Conservation (phyloP, 768 basidiomycete species). For the Russula griseocarnosa region DNA sequence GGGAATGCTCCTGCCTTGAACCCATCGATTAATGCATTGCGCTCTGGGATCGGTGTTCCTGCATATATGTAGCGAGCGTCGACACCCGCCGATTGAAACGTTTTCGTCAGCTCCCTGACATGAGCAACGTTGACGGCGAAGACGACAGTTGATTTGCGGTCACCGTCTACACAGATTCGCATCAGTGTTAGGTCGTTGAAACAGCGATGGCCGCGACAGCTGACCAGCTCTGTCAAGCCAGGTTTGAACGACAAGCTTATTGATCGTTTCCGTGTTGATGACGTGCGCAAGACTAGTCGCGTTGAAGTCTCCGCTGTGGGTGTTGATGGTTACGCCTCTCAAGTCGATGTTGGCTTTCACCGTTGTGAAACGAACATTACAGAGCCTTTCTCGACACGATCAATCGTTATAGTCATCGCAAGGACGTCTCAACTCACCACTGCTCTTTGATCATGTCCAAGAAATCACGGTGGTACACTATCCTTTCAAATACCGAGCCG, state of each 20-base stretch:
- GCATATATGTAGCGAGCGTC: conserved; percentile 82
- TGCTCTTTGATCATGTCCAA: conserved; percentile 89
- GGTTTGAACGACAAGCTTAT: conserved; percentile 70
- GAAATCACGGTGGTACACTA: conserved; percentile 91
- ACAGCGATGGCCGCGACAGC: background rate
- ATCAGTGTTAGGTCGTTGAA: conserved; percentile 11
- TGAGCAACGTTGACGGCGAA: conserved; percentile 87
- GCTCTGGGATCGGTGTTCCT: conserved; percentile 58
- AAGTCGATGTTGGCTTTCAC: conserved; percentile 74
- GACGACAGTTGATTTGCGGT: conserved; percentile 83
- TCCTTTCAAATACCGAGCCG: conserved; percentile 81
- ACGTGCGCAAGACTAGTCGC: conserved; percentile 72
- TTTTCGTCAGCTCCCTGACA: conserved; percentile 65
- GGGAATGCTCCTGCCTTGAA: conserved; percentile 77
- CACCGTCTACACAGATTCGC: conserved; percentile 36
- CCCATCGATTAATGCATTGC: conserved; percentile 55
- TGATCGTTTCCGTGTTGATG: conserved; percentile 76
- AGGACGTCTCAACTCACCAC: conserved; percentile 49
- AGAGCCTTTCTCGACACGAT: conserved; percentile 52
- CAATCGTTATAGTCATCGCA: background rate
- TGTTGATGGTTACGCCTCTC: conserved; percentile 59
- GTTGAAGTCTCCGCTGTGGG: conserved; percentile 75
- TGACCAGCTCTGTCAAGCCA: conserved; percentile 84
- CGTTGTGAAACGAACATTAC: conserved; percentile 79
- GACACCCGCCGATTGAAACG: conserved; percentile 69